These are phyloP conservation scores for Penicillium brevicompactum DNA, from an alignment of 2,329 filamentous ascomycete species.

Conservation along the genomic window DNA sequence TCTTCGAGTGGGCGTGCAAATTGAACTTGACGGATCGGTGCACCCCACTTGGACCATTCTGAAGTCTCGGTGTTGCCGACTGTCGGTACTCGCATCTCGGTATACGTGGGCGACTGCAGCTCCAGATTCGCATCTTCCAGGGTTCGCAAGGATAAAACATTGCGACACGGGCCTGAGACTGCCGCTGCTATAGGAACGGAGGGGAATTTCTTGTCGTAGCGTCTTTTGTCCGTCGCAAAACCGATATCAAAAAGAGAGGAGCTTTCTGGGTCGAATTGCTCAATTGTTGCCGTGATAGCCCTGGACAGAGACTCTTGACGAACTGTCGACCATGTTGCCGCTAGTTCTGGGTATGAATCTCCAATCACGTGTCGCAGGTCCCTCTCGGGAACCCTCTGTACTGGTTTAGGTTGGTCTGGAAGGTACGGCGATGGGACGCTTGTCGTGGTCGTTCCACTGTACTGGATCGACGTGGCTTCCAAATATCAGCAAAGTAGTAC, in stretches of 20 bases:
- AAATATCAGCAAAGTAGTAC: background rate
- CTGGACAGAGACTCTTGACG: constrained; percentile 36
- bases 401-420: constrained; percentile 8
- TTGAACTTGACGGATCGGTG: constrained; percentile 57
- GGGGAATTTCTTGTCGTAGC: constrained; percentile 26
- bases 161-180: constrained; percentile 49
- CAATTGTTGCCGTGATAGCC: constrained; percentile 29
- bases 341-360: constrained; percentile 38
- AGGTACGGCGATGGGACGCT: constrained; percentile 27
- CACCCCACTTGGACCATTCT: constrained; percentile 52
- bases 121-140: constrained; percentile 33
- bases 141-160: constrained; percentile 49
- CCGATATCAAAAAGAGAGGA: constrained; percentile 54
- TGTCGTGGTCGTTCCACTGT: constrained; percentile 34
- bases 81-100: constrained; percentile 41
- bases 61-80: constrained; percentile 46
- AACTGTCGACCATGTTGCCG: constrained; percentile 34
- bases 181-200: constrained; percentile 40
- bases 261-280: constrained; percentile 37
- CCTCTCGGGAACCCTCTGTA: constrained; percentile 11
- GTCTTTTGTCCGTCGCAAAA: constrained; percentile 44
- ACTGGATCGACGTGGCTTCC: constrained; percentile 29
- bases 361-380: constrained; percentile 28
- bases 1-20: constrained; percentile 51
- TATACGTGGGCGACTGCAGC: constrained; percentile 14